A percentile compares a stretch with the other conserved stretches of the same genome.
Evolutionary conservation across 768 basidiomycete species (phyloP).

Genomic region (Solioccasus polychromus): DNA sequence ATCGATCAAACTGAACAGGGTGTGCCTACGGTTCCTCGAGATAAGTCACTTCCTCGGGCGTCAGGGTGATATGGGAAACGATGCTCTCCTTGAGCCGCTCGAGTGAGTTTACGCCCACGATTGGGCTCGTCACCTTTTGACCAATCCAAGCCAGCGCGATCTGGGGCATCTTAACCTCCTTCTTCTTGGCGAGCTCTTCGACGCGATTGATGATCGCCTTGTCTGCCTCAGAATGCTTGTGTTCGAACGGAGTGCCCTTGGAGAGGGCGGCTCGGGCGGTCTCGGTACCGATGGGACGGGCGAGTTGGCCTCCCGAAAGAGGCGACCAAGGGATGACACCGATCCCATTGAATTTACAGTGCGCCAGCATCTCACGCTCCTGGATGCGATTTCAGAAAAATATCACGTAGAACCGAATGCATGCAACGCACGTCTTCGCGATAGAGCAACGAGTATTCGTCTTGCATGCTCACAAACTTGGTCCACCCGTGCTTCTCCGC

Average conservation of each 20-base stretch:
- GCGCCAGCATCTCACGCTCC: slow-evolving; percentile 45
- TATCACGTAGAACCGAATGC: too few species aligned
- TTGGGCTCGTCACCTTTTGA: slow-evolving; percentile 42
- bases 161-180: slow-evolving; percentile 41
- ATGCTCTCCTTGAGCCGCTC: slow-evolving; percentile 30
- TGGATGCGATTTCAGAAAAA: slow-evolving; percentile 9
- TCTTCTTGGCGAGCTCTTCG: slow-evolving; percentile 40
- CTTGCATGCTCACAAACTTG: slow-evolving; percentile 56
- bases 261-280: slow-evolving; percentile 19
- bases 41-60: slow-evolving; percentile 29
- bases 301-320: slow-evolving; percentile 37
- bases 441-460: slow-evolving; percentile 52
- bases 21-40: slow-evolving; percentile 29
- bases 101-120: slow-evolving; percentile 39
- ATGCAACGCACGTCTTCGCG: slow-evolving; percentile 42
- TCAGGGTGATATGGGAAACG: slow-evolving; percentile 22
- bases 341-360: slow-evolving; percentile 47
- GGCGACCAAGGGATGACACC: slow-evolving; percentile 53
- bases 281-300: slow-evolving; percentile 33
- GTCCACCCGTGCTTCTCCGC: slow-evolving; percentile 47
- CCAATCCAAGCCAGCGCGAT: slow-evolving; percentile 43
- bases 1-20: background rate
- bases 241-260: slow-evolving; percentile 26
- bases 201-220: slow-evolving; percentile 38
- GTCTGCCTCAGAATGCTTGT: slow-evolving; percentile 25